These are phyloP conservation scores for Heritiera fomes DNA, from an alignment of 345 rosid genomes.

Conservation along the genomic window DNA sequence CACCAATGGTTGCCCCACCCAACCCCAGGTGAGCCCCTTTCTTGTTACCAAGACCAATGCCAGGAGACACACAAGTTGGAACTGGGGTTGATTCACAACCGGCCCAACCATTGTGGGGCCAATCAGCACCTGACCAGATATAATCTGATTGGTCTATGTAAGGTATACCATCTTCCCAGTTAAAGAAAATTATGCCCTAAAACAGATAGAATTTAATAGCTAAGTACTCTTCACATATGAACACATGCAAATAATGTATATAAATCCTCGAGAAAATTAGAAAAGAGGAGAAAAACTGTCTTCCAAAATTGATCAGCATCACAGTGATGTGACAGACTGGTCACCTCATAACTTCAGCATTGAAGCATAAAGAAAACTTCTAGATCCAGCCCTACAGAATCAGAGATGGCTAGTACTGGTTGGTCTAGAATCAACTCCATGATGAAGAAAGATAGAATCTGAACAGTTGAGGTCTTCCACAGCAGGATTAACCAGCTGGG, in stretches of 20 bases:
- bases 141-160: constrained; percentile 45
- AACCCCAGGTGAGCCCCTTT: constrained; percentile 75
- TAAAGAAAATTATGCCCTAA: constrained; percentile 83
- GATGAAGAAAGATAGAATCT: constrained; percentile 8
- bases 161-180: constrained; percentile 52
- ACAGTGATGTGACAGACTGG: neutral
- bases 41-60: constrained; percentile 70
- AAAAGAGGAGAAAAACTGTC: neutral
- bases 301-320: neutral
- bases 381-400: neutral
- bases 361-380: neutral
- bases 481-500: neutral
- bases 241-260: neutral
- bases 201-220: constrained; percentile 25
- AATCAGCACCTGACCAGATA: constrained; percentile 80
- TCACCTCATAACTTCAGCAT: neutral
- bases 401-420: neutral
- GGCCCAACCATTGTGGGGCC: constrained; percentile 92
- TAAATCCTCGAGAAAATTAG: neutral
- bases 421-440: constrained; percentile 11
- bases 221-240: constrained; percentile 16
- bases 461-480: neutral
- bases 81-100: constrained; percentile 72
- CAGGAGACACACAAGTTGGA: constrained; percentile 71
- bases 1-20: constrained; percentile 71